A percentile compares a stretch with the other conserved stretches of the same genome.
Conservation (phyloP, 495 filamentous ascomycete species). For the Penicillium coffeae region DNA sequence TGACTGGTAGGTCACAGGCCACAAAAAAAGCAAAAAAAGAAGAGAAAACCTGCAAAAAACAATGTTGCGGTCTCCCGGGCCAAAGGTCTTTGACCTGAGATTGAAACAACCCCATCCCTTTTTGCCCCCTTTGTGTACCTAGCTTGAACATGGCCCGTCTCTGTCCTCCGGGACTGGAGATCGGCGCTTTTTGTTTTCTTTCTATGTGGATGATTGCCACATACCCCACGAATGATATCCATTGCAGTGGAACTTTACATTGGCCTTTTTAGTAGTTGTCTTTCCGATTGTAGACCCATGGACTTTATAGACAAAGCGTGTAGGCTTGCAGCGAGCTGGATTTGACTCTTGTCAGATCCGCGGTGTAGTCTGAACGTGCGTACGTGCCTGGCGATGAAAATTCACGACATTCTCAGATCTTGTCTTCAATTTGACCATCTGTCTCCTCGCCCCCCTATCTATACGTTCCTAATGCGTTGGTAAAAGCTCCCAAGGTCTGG, state of each 20-base stretch:
- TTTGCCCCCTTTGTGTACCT: slow-evolving; percentile 25
- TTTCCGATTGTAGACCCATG: no score
- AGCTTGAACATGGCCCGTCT: slow-evolving; percentile 15
- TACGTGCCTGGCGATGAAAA: no score
- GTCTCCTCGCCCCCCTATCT: no score
- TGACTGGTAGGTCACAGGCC: slow-evolving; percentile 13
- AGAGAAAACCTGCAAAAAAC: slow-evolving; percentile 29
- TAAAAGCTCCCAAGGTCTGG: no score
- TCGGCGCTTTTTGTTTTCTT: slow-evolving; percentile 13
- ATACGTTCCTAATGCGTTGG: no score
- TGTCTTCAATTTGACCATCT: no score
- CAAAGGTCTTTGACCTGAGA: slow-evolving; percentile 9
- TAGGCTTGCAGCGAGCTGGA: no score
- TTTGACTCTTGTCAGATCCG: no score
- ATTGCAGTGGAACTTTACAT: slow-evolving; percentile 14
- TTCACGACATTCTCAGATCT: no score
- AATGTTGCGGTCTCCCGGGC: slow-evolving; percentile 20
- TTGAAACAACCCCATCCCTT: slow-evolving; percentile 9
- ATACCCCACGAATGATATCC: slow-evolving; percentile 22
- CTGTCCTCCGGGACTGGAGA: not conserved
- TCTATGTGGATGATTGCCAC: slow-evolving; percentile 23
- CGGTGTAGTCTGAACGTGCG: no score
- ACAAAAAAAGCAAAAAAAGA: slow-evolving; percentile 37
- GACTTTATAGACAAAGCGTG: no score
- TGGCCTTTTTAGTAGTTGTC: not conserved